These are phyloP conservation scores for Funneliformis geosporum DNA, from an alignment of 192 early-diverging fungal species.

Conservation along the genomic window DNA sequence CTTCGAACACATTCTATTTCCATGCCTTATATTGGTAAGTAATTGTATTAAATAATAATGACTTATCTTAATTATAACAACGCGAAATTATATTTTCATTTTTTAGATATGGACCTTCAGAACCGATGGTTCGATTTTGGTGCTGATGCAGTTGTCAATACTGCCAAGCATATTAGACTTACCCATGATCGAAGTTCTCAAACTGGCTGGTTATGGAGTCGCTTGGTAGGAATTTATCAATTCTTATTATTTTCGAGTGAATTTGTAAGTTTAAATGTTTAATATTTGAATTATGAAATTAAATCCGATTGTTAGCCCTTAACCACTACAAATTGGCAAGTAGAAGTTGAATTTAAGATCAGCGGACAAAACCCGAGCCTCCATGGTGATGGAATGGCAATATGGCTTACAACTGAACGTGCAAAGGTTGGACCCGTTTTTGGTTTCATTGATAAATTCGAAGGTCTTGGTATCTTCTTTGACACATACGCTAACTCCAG, in stretches of 20 bases:
- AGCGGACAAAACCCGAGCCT: conserved; percentile 71
- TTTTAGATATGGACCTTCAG: conserved; percentile 70
- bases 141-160: conserved; percentile 87
- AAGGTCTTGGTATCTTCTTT: conserved; percentile 93
- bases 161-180: conserved; percentile 82
- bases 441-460: conserved; percentile 84
- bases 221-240: conserved; percentile 46
- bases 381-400: conserved; percentile 95
- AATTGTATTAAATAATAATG: neutral
- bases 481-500: conserved; percentile 92
- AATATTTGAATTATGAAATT: conserved; percentile 37
- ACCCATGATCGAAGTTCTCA: conserved; percentile 81
- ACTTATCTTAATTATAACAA: neutral
- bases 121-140: conserved; percentile 96
- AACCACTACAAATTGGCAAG: conserved; percentile 65
- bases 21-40: conserved; percentile 61
- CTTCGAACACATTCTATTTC: conserved; percentile 54
- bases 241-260: neutral
- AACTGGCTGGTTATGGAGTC: conserved; percentile 80
- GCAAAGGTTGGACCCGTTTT: conserved; percentile 78
- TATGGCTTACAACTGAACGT: conserved; percentile 87
- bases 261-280: neutral
- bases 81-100: neutral
- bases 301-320: conserved; percentile 52
- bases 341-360: conserved; percentile 95